Conservation (phyloP, 169 alveolate species). For the Prorocentrum cordatum region DNA sequence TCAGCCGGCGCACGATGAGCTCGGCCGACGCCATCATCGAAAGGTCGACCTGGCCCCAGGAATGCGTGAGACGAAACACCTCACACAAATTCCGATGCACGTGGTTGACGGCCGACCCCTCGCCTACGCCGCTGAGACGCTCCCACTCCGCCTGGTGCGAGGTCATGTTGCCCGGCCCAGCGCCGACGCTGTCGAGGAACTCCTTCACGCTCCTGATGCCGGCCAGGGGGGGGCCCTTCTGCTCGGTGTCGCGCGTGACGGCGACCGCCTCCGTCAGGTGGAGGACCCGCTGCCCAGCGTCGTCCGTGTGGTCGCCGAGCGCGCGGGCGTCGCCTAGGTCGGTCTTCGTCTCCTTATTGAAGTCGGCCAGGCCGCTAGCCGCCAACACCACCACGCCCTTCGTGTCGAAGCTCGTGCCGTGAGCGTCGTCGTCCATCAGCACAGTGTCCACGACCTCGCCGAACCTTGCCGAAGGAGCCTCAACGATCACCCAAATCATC, state of each 20-base stretch:
- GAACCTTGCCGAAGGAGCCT: background rate
- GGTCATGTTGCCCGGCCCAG: background rate
- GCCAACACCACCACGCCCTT: background rate
- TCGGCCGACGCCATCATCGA: background rate
- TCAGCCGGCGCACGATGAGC: background rate
- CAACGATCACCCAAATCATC: background rate
- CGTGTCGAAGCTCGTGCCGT: background rate
- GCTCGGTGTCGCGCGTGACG: background rate
- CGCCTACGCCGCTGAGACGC: background rate
- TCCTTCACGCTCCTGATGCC: background rate
- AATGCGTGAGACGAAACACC: background rate
- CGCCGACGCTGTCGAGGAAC: background rate
- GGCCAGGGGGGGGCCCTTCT: background rate
- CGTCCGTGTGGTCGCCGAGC: background rate
- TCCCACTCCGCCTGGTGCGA: constrained; percentile 17
- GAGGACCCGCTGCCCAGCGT: background rate
- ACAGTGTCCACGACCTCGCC: background rate
- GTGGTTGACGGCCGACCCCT: background rate
- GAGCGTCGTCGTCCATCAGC: background rate
- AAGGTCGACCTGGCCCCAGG: background rate
- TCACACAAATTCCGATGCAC: constrained; percentile 20
- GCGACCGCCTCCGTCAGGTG: background rate
- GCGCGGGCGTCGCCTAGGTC: background rate
- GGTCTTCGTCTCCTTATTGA: background rate
- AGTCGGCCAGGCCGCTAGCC: background rate